Percentiles rank a stretch among this genome's conserved stretches.
These are phyloP conservation scores for Bryoerythrophyllum caledonicum DNA, from an alignment of 225 moss, liverwort and hornwort genomes.

Conservation along the genomic window DNA sequence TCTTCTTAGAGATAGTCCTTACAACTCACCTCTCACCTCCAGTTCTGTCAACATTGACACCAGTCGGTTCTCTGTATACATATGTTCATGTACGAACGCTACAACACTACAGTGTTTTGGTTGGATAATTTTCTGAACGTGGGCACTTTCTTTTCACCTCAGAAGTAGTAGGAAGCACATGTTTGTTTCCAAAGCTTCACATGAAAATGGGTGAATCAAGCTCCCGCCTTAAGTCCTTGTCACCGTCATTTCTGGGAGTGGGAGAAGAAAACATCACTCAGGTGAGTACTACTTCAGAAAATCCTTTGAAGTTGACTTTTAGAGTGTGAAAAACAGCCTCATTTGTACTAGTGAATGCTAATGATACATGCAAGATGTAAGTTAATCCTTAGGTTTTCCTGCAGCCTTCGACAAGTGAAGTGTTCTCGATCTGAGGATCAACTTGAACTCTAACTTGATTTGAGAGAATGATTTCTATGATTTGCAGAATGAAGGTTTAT, in stretches of 20 bases:
- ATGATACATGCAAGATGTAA: background rate
- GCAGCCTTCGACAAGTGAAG: background rate
- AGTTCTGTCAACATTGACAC: background rate
- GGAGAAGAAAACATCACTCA: background rate
- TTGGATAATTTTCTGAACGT: background rate
- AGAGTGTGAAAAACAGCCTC: too few species aligned
- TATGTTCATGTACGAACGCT: background rate
- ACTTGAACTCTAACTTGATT: too few species aligned
- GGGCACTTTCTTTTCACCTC: background rate
- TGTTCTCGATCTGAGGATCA: background rate
- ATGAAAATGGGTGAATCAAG: background rate
- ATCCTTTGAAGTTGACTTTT: background rate
- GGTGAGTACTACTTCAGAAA: background rate
- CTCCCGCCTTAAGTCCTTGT: background rate
- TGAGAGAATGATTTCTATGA: background rate
- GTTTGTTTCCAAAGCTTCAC: background rate
- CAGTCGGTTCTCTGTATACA: background rate
- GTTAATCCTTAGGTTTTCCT: background rate
- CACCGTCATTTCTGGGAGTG: too few species aligned
- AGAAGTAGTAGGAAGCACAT: background rate
- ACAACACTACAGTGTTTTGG: background rate
- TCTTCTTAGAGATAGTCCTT: too few species aligned
- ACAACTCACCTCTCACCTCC: background rate
- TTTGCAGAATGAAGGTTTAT: background rate
- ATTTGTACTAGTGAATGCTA: background rate